Conservation (phyloP, 2,329 filamentous ascomycete species). For the Bipolaris gigantea region DNA sequence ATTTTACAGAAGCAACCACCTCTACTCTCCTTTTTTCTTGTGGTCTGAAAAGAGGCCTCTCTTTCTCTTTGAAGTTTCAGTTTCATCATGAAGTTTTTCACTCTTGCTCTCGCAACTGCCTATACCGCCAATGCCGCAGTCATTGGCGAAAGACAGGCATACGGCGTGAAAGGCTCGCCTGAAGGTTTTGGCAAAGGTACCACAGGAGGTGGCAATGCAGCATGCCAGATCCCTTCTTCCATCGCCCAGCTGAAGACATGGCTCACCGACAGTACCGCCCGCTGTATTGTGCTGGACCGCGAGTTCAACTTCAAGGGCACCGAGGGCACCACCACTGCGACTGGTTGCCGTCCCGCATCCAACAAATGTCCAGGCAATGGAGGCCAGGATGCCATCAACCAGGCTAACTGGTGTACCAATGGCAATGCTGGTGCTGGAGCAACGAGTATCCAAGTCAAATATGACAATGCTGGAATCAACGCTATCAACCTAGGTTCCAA, state of each 20-base stretch:
- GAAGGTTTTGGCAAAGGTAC: constrained; percentile 32
- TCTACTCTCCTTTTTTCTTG: neutral
- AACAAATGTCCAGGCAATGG: constrained; percentile 48
- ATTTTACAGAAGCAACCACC: too few species aligned
- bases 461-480: constrained; percentile 56
- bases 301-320: constrained; percentile 58
- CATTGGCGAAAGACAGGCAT: constrained; percentile 18
- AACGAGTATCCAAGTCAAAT: constrained; percentile 51
- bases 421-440: neutral
- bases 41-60: neutral
- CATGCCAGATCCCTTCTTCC: constrained; percentile 17
- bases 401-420: constrained; percentile 60
- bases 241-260: constrained; percentile 60
- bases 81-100: constrained; percentile 9
- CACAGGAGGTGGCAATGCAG: constrained; percentile 27
- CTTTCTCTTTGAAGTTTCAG: neutral
- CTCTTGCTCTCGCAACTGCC: constrained; percentile 9
- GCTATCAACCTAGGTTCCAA: constrained; percentile 59
- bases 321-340: constrained; percentile 57
- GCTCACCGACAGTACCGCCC: constrained; percentile 56
- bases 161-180: constrained; percentile 30
- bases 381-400: constrained; percentile 63
- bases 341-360: constrained; percentile 60
- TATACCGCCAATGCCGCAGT: constrained; percentile 20
- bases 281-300: constrained; percentile 62